phyloP scores from a whole-genome alignment of 129 eudicot genomes.

The Heracleum sosnowskyi region DNA sequence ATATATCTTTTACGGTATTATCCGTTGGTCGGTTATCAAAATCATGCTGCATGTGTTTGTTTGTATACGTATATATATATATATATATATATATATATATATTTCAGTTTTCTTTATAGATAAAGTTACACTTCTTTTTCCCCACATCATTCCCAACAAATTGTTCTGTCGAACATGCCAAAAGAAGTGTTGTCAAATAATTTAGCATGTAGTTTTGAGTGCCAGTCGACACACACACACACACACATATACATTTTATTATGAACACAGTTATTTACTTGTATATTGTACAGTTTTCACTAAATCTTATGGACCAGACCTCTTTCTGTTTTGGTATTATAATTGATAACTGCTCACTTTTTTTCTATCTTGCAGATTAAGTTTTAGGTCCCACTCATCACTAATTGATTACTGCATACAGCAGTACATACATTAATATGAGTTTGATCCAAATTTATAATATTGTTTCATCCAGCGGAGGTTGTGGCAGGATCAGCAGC shows the following conservation, averaged over 20 bases:
- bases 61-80: not conserved
- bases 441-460: not conserved
- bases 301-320: not conserved
- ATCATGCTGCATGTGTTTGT: not conserved
- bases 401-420: conserved; percentile 18
- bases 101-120: not conserved
- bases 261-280: not conserved
- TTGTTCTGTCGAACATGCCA: not conserved
- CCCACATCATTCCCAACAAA: not conserved
- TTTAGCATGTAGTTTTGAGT: not conserved
- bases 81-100: not conserved
- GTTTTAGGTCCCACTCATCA: not conserved
- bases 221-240: not conserved
- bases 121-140: not conserved
- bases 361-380: not conserved
- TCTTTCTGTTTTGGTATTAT: not conserved
- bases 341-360: not conserved
- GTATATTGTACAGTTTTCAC: not conserved
- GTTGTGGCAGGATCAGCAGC: conserved; percentile 99
- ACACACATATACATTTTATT: not conserved
- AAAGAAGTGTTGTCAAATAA: not conserved
- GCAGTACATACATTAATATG: not conserved
- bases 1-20: not conserved
- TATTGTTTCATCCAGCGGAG: conserved; percentile 56
- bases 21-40: not conserved